Evolutionary conservation across 2,329 filamentous ascomycete genomes (phyloP).

Genomic region (Sclerotinia trifoliorum): DNA sequence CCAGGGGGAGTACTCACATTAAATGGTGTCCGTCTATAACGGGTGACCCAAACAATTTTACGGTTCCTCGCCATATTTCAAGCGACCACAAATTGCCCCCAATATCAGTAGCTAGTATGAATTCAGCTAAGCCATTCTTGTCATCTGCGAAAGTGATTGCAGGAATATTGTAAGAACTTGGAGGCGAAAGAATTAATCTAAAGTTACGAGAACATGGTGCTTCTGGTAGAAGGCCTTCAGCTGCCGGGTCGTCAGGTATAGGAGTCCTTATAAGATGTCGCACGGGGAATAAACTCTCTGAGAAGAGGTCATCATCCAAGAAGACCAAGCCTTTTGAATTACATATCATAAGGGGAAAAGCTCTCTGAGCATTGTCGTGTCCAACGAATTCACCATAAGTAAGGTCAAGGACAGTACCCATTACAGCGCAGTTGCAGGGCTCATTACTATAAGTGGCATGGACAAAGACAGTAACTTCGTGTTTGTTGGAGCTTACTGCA

Average conservation of each 20-base stretch:
- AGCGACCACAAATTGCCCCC: constrained; percentile 27
- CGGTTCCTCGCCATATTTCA: neutral
- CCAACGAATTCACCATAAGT: neutral
- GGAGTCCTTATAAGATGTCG: no score
- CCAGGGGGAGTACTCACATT: constrained; percentile 4
- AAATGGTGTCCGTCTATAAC: neutral
- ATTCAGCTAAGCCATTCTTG: constrained; percentile 28
- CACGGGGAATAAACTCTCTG: neutral
- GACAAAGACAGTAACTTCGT: constrained; percentile 53
- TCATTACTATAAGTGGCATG: constrained; percentile 16
- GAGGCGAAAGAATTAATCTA: constrained; percentile 25
- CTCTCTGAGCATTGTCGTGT: neutral
- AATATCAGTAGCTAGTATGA: constrained; percentile 35
- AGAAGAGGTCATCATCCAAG: neutral
- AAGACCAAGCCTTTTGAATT: neutral
- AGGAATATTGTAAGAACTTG: constrained; percentile 34
- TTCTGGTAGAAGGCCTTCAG: neutral
- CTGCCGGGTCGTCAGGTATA: neutral
- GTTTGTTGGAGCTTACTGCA: constrained; percentile 77
- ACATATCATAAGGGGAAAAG: neutral
- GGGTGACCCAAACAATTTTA: neutral
- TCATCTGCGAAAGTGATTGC: constrained; percentile 35
- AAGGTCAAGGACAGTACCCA: neutral
- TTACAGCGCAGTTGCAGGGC: neutral
- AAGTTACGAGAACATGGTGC: constrained; percentile 22